A percentile compares a stretch with the other conserved stretches of the same genome.
Conservation (phyloP, 2,329 filamentous ascomycete genomes). For the Myriosclerotinia duriaeana region DNA sequence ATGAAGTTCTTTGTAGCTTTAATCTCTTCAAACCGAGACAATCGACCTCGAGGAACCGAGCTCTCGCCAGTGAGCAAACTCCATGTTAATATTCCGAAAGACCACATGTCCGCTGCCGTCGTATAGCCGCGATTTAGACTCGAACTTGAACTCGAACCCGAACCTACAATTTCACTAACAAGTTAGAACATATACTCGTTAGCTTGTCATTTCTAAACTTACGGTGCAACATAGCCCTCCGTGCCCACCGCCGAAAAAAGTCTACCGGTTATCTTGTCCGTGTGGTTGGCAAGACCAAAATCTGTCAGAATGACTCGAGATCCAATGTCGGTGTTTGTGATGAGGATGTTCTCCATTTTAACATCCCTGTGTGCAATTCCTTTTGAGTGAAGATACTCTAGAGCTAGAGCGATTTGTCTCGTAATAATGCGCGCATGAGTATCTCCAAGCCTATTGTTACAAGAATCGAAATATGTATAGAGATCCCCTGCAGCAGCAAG, state of each 20-base stretch:
- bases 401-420: slow-evolving; percentile 38
- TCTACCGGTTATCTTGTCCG: slow-evolving; percentile 29
- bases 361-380: slow-evolving; percentile 39
- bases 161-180: slow-evolving; percentile 30
- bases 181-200: background rate
- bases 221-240: slow-evolving; percentile 39
- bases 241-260: slow-evolving; percentile 39
- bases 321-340: slow-evolving; percentile 37
- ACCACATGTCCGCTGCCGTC: slow-evolving; percentile 39
- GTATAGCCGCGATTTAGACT: slow-evolving; percentile 34
- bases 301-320: slow-evolving; percentile 40
- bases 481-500: slow-evolving; percentile 51
- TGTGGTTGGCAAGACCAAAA: slow-evolving; percentile 39
- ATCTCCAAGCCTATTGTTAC: slow-evolving; percentile 33
- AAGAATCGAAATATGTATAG: slow-evolving; percentile 37
- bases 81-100: slow-evolving; percentile 37
- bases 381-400: slow-evolving; percentile 38
- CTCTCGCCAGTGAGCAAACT: slow-evolving; percentile 34
- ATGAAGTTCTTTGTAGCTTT: slow-evolving; percentile 28
- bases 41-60: slow-evolving; percentile 28
- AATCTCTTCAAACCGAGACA: slow-evolving; percentile 31
- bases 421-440: slow-evolving; percentile 36
- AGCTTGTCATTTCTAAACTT: slow-evolving; percentile 21
- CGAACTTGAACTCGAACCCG: too few relatives aligned
- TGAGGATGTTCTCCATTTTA: slow-evolving; percentile 40